Evolutionary conservation across 257 asterid species (phyloP).

Genomic region (Phtheirospermum japonicum): DNA sequence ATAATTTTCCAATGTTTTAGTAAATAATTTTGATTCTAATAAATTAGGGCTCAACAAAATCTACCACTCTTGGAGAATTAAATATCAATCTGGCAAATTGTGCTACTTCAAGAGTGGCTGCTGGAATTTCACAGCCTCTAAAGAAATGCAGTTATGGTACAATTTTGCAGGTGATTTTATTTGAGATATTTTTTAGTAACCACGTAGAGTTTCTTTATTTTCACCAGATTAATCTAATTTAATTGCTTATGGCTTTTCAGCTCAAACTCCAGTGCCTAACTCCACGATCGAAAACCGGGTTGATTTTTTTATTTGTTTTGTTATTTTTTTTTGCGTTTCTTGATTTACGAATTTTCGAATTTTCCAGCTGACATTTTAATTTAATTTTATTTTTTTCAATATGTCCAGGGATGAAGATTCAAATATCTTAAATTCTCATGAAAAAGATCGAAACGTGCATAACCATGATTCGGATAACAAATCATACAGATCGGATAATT

Average conservation of each 20-base stretch:
- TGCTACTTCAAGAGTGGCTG: conserved; percentile 44
- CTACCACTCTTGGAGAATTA: conserved; percentile 78
- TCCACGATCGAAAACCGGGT: conserved; percentile 60
- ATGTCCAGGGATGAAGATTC: conserved; percentile 52
- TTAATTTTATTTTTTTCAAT: conserved; percentile 12
- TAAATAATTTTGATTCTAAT: neutral
- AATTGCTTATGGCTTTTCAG: conserved; percentile 39
- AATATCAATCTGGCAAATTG: conserved; percentile 53
- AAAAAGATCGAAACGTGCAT: conserved; percentile 34
- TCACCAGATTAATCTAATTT: conserved; percentile 1
- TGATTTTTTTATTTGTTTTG: conserved; percentile 28
- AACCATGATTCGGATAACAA: conserved; percentile 31
- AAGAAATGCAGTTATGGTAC: conserved; percentile 73
- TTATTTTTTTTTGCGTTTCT: too few species aligned
- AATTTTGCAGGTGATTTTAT: conserved; percentile 52
- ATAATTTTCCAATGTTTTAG: neutral
- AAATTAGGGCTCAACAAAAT: conserved; percentile 66
- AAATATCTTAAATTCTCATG: conserved; percentile 33
- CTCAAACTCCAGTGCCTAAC: conserved; percentile 67
- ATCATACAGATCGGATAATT: conserved; percentile 38
- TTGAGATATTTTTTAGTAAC: neutral
- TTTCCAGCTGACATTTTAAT: conserved; percentile 23
- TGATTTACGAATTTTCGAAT: neutral
- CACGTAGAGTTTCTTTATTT: neutral
- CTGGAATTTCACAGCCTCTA: conserved; percentile 67